Percentiles rank a stretch among this genome's conserved stretches.
Conservation (phyloP, 1,139 yeast species). For the Sugiyamaella grinbergsii region DNA sequence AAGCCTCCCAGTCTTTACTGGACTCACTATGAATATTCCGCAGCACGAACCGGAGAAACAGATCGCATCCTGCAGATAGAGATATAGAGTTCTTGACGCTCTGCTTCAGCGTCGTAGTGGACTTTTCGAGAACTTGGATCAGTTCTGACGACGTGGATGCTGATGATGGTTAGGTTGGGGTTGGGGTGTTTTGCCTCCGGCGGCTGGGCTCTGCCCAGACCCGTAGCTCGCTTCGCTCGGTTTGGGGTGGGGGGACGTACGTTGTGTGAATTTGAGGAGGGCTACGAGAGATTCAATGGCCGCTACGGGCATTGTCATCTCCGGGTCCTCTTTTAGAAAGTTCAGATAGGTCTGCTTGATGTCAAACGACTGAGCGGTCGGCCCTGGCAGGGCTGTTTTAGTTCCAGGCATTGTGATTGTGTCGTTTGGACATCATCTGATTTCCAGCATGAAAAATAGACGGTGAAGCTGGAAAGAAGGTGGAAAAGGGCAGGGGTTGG, state of each 20-base stretch:
- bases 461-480: too few relatives aligned
- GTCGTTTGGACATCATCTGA: background rate
- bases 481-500: too few relatives aligned
- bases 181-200: constrained; percentile 9
- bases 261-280: constrained; percentile 76
- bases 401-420: constrained; percentile 6
- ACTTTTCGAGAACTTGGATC: constrained; percentile 75
- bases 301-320: constrained; percentile 98
- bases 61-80: constrained; percentile 94
- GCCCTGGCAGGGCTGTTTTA: background rate
- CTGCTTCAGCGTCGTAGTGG: constrained; percentile 69
- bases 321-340: constrained; percentile 82
- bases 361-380: constrained; percentile 52
- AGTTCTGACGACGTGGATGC: constrained; percentile 90
- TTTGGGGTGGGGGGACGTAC: constrained; percentile 31
- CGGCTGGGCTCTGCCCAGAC: constrained; percentile 15
- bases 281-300: constrained; percentile 94
- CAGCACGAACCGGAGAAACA: constrained; percentile 89
- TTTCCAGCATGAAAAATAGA: constrained; percentile 3
- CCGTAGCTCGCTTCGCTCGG: constrained; percentile 1
- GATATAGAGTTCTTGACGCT: constrained; percentile 91
- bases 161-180: constrained; percentile 15
- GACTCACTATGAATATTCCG: constrained; percentile 79
- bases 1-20: constrained; percentile 89
- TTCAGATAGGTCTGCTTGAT: constrained; percentile 77